Conservation (phyloP, 2,329 filamentous ascomycete genomes). For the Fusarium incarnatum region DNA sequence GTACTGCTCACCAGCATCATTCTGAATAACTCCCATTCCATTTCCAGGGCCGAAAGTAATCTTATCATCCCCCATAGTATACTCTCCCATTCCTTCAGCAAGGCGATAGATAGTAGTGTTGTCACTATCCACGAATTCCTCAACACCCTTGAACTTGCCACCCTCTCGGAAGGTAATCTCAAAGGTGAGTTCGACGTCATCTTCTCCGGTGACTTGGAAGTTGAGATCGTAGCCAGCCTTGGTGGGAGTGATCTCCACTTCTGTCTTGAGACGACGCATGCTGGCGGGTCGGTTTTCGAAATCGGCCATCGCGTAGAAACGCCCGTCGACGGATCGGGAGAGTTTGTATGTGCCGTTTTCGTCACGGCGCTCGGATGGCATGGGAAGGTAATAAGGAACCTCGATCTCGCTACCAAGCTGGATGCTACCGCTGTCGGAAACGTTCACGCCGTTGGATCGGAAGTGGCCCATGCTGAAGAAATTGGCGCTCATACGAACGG, state of each 20-base stretch:
- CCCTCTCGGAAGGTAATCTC: slow-evolving; percentile 24
- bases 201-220: slow-evolving; percentile 22
- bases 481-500: slow-evolving; percentile 16
- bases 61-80: neutral
- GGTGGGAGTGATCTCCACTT: slow-evolving; percentile 8
- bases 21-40: neutral
- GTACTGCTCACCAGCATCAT: slow-evolving; percentile 24
- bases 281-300: slow-evolving; percentile 15
- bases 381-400: slow-evolving; percentile 20
- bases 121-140: slow-evolving; percentile 16
- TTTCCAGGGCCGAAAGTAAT: slow-evolving; percentile 16
- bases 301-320: slow-evolving; percentile 23
- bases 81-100: slow-evolving; percentile 10
- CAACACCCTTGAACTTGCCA: slow-evolving; percentile 17
- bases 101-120: slow-evolving; percentile 11
- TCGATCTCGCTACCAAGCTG: slow-evolving; percentile 16
- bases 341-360: slow-evolving; percentile 19
- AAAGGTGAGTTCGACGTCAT: slow-evolving; percentile 26
- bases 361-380: slow-evolving; percentile 1
- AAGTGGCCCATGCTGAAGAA: slow-evolving; percentile 36
- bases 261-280: slow-evolving; percentile 21
- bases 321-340: slow-evolving; percentile 11
- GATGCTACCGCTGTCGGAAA: neutral
- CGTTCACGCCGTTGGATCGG: slow-evolving; percentile 22
- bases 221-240: slow-evolving; percentile 15